A percentile compares a stretch with the other conserved stretches of the same genome.
These are phyloP conservation scores for Kodamaea kaohsiungensis DNA, from an alignment of 805 yeast species.

Conservation along the genomic window DNA sequence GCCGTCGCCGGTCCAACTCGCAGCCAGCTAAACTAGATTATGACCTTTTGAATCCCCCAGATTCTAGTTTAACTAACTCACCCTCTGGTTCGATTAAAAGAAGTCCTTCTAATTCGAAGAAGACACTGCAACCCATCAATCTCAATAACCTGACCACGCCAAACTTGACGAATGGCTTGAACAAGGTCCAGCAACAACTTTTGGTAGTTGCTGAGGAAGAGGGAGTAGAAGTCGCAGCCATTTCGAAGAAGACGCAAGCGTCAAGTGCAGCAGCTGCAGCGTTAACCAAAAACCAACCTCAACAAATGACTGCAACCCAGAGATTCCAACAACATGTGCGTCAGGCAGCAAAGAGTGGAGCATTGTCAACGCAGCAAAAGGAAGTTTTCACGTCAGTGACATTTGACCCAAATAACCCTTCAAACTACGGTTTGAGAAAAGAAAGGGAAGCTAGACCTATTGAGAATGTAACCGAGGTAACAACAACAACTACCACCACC, in stretches of 20 bases:
- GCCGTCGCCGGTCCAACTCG: constrained; percentile 38
- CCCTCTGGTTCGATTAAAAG: constrained; percentile 22
- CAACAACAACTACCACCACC: neutral
- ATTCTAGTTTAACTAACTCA: constrained; percentile 11
- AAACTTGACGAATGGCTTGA: constrained; percentile 2
- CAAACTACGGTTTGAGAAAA: constrained; percentile 17
- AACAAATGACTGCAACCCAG: constrained; percentile 37
- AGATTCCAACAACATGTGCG: constrained; percentile 40
- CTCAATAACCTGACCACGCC: neutral
- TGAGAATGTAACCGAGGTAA: neutral
- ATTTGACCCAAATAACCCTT: constrained; percentile 42
- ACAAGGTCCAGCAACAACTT: constrained; percentile 16
- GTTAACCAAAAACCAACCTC: constrained; percentile 4
- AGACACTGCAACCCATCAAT: constrained; percentile 4
- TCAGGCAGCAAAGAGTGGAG: constrained; percentile 39
- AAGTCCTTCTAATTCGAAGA: constrained; percentile 11
- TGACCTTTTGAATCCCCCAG: constrained; percentile 11
- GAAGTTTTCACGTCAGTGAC: constrained; percentile 37
- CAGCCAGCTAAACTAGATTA: constrained; percentile 29
- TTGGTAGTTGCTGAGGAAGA: constrained; percentile 23
- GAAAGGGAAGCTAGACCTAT: constrained; percentile 1
- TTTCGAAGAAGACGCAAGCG: neutral
- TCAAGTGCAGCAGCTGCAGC: constrained; percentile 12
- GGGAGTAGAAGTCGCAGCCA: neutral
- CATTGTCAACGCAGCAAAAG: constrained; percentile 38